Evolutionary conservation across 2,329 filamentous ascomycete genomes (phyloP).

Genomic region (Trichoderma endophyticum): DNA sequence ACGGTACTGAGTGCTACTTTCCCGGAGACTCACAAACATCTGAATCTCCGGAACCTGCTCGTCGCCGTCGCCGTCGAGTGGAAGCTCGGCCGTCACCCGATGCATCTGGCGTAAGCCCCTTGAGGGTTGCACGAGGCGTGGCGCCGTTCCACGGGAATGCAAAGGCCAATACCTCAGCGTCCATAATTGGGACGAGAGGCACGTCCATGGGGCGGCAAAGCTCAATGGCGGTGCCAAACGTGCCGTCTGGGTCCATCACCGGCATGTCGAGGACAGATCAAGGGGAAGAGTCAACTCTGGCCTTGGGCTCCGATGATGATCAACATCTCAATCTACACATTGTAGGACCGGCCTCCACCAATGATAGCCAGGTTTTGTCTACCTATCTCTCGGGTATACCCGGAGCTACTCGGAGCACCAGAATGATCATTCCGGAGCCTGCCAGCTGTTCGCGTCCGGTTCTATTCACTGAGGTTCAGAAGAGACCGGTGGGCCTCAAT

Average conservation of each 20-base stretch:
- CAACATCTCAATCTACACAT: conserved; percentile 49
- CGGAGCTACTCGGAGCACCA: conserved; percentile 29
- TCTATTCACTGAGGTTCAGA: conserved; percentile 46
- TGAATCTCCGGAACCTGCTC: conserved; percentile 22
- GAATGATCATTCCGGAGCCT: conserved; percentile 32
- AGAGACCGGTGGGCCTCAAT: conserved; percentile 43
- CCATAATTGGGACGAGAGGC: neutral
- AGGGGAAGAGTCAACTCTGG: conserved; percentile 28
- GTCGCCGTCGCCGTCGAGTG: conserved; percentile 18
- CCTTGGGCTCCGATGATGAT: conserved; percentile 34
- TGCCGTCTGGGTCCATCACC: neutral
- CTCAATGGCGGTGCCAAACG: neutral
- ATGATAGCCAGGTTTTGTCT: conserved; percentile 59
- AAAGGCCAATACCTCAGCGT: conserved; percentile 2
- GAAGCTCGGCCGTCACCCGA: conserved; percentile 10
- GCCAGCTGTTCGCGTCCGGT: conserved; percentile 37
- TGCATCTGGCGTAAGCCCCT: neutral
- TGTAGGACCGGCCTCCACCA: conserved; percentile 56
- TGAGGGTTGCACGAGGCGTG: neutral
- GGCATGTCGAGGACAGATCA: neutral
- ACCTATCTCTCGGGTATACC: conserved; percentile 47
- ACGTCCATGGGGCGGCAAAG: neutral
- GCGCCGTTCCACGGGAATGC: neutral
- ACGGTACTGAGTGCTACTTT: conserved; percentile 56
- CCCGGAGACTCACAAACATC: conserved; percentile 36